Evolutionary conservation across 371 early-diverging fungal species (phyloP).

Genomic region (Mucor plumbeus): DNA sequence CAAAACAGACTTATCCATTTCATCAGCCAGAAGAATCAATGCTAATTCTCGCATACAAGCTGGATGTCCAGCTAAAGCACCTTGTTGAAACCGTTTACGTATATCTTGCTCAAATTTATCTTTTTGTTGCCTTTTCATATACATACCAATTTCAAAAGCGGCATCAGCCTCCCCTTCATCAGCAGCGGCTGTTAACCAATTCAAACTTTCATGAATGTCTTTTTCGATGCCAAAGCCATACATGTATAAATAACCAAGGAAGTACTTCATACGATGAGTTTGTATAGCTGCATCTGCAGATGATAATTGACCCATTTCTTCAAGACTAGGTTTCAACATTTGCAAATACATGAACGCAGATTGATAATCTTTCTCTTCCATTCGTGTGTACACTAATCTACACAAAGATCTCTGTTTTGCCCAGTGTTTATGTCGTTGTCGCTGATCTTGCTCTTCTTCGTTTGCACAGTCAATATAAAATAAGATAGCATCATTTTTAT

Average conservation of each 20-base stretch:
- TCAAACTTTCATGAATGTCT: slow-evolving; percentile 6
- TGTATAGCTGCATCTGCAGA: slow-evolving; percentile 36
- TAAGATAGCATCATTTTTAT: slow-evolving; percentile 21
- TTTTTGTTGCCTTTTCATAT: slow-evolving; percentile 2
- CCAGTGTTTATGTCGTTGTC: slow-evolving; percentile 22
- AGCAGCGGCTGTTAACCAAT: slow-evolving; percentile 23
- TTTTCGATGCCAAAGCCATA: slow-evolving; percentile 12
- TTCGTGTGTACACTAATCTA: slow-evolving; percentile 28
- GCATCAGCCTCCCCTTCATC: slow-evolving; percentile 32
- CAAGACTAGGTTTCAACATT: slow-evolving; percentile 8
- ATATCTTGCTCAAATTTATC: slow-evolving; percentile 14
- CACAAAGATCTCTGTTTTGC: slow-evolving; percentile 36
- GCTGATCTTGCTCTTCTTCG: background rate
- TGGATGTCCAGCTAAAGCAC: slow-evolving; percentile 17
- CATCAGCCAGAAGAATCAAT: slow-evolving; percentile 13
- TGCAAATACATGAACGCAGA: slow-evolving; percentile 21
- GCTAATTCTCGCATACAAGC: slow-evolving; percentile 35
- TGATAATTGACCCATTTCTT: slow-evolving; percentile 30
- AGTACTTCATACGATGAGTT: slow-evolving; percentile 41
- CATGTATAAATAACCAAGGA: slow-evolving; percentile 27
- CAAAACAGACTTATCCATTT: slow-evolving; percentile 5
- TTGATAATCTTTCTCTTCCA: slow-evolving; percentile 18
- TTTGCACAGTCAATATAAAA: slow-evolving; percentile 7
- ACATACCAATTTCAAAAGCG: slow-evolving; percentile 26
- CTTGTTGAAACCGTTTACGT: slow-evolving; percentile 14